These are phyloP conservation scores for Rubroboletus pulcherrimus DNA, from an alignment of 768 basidiomycete genomes.

Conservation along the genomic window DNA sequence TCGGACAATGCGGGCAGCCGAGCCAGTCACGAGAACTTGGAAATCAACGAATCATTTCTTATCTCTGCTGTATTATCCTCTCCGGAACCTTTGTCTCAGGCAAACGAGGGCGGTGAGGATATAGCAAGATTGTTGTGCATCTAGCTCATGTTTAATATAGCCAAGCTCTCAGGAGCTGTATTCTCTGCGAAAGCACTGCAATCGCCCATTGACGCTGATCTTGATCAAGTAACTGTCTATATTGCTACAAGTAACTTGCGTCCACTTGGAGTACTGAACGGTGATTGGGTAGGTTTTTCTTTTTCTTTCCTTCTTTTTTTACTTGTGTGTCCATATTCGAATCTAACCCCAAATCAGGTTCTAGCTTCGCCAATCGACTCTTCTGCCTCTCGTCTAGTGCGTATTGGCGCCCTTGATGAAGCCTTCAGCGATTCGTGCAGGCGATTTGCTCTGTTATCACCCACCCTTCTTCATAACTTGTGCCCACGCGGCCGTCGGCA, in stretches of 20 bases:
- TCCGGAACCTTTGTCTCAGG: slow-evolving; percentile 9
- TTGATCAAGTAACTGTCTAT: slow-evolving; percentile 59
- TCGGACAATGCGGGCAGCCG: slow-evolving; percentile 4
- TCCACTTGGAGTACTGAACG: slow-evolving; percentile 61
- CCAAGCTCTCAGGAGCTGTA: slow-evolving; percentile 8
- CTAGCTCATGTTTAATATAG: not conserved
- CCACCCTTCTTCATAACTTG: slow-evolving; percentile 54
- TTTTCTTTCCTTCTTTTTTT: not conserved
- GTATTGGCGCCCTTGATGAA: slow-evolving; percentile 51
- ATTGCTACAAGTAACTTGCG: slow-evolving; percentile 61
- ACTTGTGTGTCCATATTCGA: not conserved
- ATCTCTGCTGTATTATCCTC: slow-evolving; percentile 44
- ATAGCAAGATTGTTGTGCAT: not conserved
- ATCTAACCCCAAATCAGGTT: slow-evolving; percentile 38
- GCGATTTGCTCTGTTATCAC: slow-evolving; percentile 37
- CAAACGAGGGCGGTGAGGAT: slow-evolving; percentile 8
- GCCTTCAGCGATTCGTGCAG: slow-evolving; percentile 35
- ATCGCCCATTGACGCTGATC: slow-evolving; percentile 28
- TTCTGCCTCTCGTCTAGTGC: slow-evolving; percentile 48
- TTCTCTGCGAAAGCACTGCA: slow-evolving; percentile 33
- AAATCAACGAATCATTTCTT: slow-evolving; percentile 73
- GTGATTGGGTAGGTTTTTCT: slow-evolving; percentile 65
- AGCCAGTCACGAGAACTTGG: slow-evolving; percentile 42
- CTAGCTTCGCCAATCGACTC: slow-evolving; percentile 40
- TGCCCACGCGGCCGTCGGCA: slow-evolving; percentile 26